phyloP scores from a whole-genome alignment of 257 asterid genomes.

The Parsonsia alboflavescens region DNA sequence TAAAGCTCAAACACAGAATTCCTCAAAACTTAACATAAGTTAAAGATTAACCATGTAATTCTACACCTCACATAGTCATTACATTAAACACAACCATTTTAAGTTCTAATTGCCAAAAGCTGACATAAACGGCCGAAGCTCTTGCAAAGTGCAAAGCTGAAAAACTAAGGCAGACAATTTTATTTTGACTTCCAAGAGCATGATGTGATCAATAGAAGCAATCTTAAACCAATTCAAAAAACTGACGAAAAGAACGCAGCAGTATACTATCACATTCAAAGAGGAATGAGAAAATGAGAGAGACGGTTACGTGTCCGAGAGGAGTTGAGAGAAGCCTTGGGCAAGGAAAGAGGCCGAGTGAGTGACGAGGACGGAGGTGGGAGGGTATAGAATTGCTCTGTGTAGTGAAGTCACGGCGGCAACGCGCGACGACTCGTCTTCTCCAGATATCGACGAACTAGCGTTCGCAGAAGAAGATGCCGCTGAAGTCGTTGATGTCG shows the following conservation, averaged over 20 bases:
- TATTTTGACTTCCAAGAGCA: background rate
- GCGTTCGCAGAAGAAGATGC: constrained; percentile 12
- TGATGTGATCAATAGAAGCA: background rate
- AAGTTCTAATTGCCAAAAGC: background rate
- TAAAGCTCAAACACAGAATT: background rate
- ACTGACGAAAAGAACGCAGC: background rate
- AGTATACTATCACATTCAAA: background rate
- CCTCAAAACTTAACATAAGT: background rate
- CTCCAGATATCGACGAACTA: constrained; percentile 24
- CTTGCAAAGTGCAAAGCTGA: background rate
- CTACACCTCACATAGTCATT: background rate
- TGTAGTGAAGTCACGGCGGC: constrained; percentile 80
- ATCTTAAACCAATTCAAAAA: background rate
- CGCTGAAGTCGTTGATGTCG: constrained; percentile 27
- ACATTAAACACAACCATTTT: background rate
- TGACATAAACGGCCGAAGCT: background rate
- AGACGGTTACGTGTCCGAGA: constrained; percentile 61
- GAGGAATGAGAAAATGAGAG: background rate
- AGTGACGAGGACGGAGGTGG: constrained; percentile 65
- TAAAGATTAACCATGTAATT: background rate
- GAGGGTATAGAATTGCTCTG: constrained; percentile 83
- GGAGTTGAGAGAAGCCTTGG: constrained; percentile 82
- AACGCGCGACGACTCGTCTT: constrained; percentile 63
- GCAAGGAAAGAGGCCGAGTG: constrained; percentile 89
- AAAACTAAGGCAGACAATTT: background rate